Base-by-base conservation (phyloP, 2,329 filamentous ascomycete genomes). In the Sporothrix variecibatus region DNA sequence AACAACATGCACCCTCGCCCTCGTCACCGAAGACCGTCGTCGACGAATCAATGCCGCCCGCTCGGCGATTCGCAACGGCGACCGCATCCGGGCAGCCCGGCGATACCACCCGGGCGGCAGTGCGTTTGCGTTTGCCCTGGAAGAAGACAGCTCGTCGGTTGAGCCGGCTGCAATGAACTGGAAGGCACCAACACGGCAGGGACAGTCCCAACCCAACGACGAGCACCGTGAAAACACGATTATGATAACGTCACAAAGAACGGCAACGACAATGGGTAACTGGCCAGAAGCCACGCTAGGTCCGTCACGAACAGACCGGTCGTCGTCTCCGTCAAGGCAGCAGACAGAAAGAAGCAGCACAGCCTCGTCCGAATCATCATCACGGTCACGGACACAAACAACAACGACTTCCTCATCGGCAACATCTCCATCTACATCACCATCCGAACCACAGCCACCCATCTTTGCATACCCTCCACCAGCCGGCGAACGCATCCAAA, bases 1-100 rank as follows among this genome's bases (percentile, higher is more conserved):
- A 74, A 86, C 85, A 1, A 84, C 84, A 4, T 86, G 84, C 79
- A 83, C 84, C 28, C 78, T 86, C 60, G 83, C 82, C 40, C 76
- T 86, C 56, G 75, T 86, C 72, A 82, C 82, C 72, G 85, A 86
- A 76, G 84, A 86, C 77, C 84, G 84, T 34, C 82, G 84, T 62
- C 82, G 84, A 15, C 81, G 83, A 53, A 85, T 86, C 77, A 82
- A 83, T 69, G 78, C 82, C 53, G 84, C 82, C 23, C 80, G 81
- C 65, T 78, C 79, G 68, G 81, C 82, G 12, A 79, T 84, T 58
- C 79, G 81, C 38, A 86, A 85, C 79, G 82, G 81, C 12, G 79
- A 82, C 75, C 82, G 78, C 64, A 79, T 86, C 71, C 84, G 82
- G 68, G 79, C 80, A 0, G 81, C 82, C 12, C 82, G 79, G 65